Base-by-base conservation (phyloP, 2,329 filamentous ascomycete species). In the Fusarium sp. region DNA sequence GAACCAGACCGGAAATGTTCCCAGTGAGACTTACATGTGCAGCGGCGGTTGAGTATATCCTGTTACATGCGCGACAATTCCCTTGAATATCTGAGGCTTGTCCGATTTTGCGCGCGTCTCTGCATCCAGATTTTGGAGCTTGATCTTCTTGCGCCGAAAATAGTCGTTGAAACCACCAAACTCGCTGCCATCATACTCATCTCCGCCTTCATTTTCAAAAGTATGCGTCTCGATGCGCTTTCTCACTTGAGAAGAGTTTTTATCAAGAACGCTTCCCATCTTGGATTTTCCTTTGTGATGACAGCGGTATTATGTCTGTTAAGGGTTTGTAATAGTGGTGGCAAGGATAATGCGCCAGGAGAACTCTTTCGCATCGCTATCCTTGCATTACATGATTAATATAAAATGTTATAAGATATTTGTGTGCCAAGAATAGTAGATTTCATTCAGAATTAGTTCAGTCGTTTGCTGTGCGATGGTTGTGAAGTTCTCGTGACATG, bases 11-110 rank as follows among this genome's bases (percentile, higher is more conserved):
- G 6, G 27, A 43, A 29, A 44, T 18, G 22, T 24, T 44, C 8
- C 12, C 12, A n/a, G 10, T 11, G 22, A 15, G 14, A 78, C 84
- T 75, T 75, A 85, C 84, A 97, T 89, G 73, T 94, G 95, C 56
- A 98, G 84, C 2, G 95, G 94, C 1, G 96, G 96, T 75, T 98
- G 95, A 1, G 96, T 99, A 78, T 98, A 99, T 51, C 96, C 96
- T 74, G 95, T 97, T 25, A 99, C 92, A 80, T 98, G 93, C 12
- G 91, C 94, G 15, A 97, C 94, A 11, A 98, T 87, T 1, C 94
- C 94, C 73, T 91, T 93, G 85, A 99, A 99, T 55, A 99, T 94
- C 67, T 89, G 89, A 12, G 94, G 93, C 70, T 92, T 93, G 71
- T 91, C 90, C 1, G 83, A 81, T 6, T 88, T 84, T 32, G 91